Evolutionary conservation across 768 basidiomycete species (phyloP).

Genomic region (Mycena venus): DNA sequence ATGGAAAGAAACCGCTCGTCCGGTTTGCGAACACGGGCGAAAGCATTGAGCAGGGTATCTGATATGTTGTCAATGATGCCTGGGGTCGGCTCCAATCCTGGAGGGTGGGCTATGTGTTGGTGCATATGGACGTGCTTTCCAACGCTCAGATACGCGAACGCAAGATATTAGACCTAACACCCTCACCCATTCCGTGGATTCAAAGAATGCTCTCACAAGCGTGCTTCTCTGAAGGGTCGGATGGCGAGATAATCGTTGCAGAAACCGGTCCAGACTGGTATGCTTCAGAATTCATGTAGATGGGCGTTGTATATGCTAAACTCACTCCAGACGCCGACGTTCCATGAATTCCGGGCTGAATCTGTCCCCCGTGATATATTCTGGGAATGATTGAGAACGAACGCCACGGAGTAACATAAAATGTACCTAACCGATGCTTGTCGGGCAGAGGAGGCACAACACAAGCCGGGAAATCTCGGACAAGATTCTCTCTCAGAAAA

Average conservation of each 20-base stretch:
- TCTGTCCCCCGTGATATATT: conserved; percentile 97
- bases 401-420: not conserved
- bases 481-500: conserved; percentile 90
- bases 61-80: conserved; percentile 95
- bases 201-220: conserved; percentile 93
- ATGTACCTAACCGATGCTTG: conserved; percentile 94
- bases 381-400: conserved; percentile 53
- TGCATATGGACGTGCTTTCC: conserved; percentile 95
- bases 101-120: conserved; percentile 93
- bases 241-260: conserved; percentile 92
- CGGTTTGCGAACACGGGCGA: conserved; percentile 95
- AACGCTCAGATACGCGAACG: conserved; percentile 16
- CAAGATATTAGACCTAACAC: not conserved
- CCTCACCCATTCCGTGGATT: conserved; percentile 98
- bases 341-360: conserved; percentile 99
- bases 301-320: conserved; percentile 40
- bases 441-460: conserved; percentile 98
- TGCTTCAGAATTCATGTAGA: conserved; percentile 1
- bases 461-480: conserved; percentile 94
- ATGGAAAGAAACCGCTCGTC: conserved; percentile 96
- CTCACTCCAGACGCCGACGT: conserved; percentile 86
- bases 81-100: conserved; percentile 81
- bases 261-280: conserved; percentile 88
- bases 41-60: conserved; percentile 96
- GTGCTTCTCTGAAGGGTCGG: conserved; percentile 94